Conservation (phyloP, 805 yeast genomes). For the Starmerella kuoi region DNA sequence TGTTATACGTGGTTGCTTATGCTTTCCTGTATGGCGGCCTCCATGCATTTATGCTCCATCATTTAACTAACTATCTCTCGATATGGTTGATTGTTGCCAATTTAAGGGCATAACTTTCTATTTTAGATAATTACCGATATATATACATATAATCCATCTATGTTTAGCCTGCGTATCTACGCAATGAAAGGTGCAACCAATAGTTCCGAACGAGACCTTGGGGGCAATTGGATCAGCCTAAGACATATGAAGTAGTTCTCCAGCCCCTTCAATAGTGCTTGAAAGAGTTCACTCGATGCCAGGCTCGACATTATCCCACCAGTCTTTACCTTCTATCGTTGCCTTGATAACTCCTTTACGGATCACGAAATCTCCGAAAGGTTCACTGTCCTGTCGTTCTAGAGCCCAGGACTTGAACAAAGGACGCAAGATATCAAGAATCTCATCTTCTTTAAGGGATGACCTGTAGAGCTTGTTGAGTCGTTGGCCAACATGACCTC, state of each 20-base stretch:
- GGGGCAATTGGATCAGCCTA: too few relatives aligned
- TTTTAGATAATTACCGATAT: background rate
- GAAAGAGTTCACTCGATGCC: conserved; percentile 19
- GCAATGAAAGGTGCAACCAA: too few relatives aligned
- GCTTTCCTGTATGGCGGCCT: conserved; percentile 62
- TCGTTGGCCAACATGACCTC: conserved; percentile 89
- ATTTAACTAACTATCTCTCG: conserved; percentile 44
- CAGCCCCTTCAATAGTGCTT: too few relatives aligned
- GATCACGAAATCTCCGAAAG: conserved; percentile 85
- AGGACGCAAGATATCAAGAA: conserved; percentile 63
- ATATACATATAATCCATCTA: background rate
- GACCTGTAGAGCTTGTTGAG: conserved; percentile 79
- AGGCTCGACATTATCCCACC: conserved; percentile 72
- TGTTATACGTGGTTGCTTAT: conserved; percentile 46
- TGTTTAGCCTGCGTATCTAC: too few relatives aligned
- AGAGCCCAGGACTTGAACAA: conserved; percentile 88
- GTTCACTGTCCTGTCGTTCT: conserved; percentile 84
- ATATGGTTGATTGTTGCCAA: conserved; percentile 14
- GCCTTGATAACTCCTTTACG: conserved; percentile 81
- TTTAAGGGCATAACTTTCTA: background rate
- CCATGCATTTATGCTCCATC: conserved; percentile 70
- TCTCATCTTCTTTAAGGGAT: conserved; percentile 83
- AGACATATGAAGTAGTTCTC: too few relatives aligned
- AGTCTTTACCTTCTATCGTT: conserved; percentile 78
- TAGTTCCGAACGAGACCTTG: too few relatives aligned